phyloP scores from a whole-genome alignment of 2,329 filamentous ascomycete genomes.

The Colletotrichum shisoi region DNA sequence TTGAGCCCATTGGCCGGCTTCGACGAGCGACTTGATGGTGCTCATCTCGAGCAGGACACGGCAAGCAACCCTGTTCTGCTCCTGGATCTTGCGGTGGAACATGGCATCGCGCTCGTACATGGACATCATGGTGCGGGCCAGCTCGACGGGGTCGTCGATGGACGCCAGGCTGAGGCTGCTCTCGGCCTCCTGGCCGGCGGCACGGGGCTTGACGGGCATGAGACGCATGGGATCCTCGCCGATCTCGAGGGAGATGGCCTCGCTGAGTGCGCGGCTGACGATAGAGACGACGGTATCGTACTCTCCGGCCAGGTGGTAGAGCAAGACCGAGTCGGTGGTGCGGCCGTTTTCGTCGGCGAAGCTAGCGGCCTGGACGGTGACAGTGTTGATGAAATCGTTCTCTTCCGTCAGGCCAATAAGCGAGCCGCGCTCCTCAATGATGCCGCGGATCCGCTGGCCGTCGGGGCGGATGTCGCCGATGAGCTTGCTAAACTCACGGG shows the following conservation, averaged over 20 bases:
- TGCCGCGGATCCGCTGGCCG: conserved; percentile 82
- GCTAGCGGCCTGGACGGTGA: conserved; percentile 89
- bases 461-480: conserved; percentile 90
- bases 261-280: conserved; percentile 87
- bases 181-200: conserved; percentile 51
- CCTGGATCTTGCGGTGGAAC: conserved; percentile 66
- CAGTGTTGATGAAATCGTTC: conserved; percentile 86
- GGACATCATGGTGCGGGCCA: conserved; percentile 67
- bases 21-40: conserved; percentile 65
- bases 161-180: conserved; percentile 68
- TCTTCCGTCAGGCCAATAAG: conserved; percentile 83
- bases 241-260: conserved; percentile 85
- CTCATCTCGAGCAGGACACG: conserved; percentile 67
- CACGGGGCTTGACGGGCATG: conserved; percentile 79
- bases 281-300: conserved; percentile 94
- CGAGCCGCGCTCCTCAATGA: conserved; percentile 83
- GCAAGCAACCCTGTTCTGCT: conserved; percentile 65
- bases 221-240: conserved; percentile 81
- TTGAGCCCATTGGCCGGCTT: conserved; percentile 63
- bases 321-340: conserved; percentile 88
- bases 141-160: conserved; percentile 67
- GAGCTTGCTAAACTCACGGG: conserved; percentile 90
- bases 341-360: conserved; percentile 94
- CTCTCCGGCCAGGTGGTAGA: conserved; percentile 94
- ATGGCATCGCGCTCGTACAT: conserved; percentile 69